These are phyloP conservation scores for Auricularia auricula-judae DNA, from an alignment of 768 basidiomycete genomes.

Conservation along the genomic window DNA sequence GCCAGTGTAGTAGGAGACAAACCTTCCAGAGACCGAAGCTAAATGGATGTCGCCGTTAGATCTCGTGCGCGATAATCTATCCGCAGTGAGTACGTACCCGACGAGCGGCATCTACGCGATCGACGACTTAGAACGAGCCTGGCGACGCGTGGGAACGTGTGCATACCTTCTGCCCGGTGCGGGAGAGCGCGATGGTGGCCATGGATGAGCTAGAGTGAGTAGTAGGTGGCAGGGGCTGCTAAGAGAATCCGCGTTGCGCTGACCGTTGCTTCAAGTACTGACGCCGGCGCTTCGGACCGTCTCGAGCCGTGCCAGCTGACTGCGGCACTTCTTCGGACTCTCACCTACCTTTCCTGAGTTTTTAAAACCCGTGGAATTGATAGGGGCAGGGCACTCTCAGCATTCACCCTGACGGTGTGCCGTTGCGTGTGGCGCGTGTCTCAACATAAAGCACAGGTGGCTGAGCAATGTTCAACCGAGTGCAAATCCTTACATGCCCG, in stretches of 20 bases:
- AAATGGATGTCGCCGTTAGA: neutral
- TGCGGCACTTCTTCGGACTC: neutral
- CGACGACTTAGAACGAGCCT: neutral
- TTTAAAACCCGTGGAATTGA: too few relatives aligned
- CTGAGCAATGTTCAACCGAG: neutral
- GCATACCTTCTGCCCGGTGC: conserved; percentile 48
- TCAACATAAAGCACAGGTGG: neutral
- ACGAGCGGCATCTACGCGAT: conserved; percentile 52
- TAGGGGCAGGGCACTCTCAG: too few relatives aligned
- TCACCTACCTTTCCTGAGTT: too few relatives aligned
- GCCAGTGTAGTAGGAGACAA: conserved; percentile 4
- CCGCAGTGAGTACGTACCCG: conserved; percentile 34
- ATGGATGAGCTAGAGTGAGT: conserved; percentile 22
- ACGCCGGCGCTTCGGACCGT: neutral
- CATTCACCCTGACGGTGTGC: too few relatives aligned
- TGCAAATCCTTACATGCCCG: too few relatives aligned
- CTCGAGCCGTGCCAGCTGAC: neutral
- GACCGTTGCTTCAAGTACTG: neutral
- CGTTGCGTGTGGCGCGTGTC: too few relatives aligned
- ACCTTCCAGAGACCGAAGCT: conserved; percentile 71
- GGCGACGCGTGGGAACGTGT: neutral
- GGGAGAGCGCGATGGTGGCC: conserved; percentile 42
- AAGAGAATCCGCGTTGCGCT: neutral
- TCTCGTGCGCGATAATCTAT: conserved; percentile 4
- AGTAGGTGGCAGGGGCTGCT: conserved; percentile 5